phyloP scores from a whole-genome alignment of 495 filamentous ascomycete genomes.

The Choiromyces venosus region DNA sequence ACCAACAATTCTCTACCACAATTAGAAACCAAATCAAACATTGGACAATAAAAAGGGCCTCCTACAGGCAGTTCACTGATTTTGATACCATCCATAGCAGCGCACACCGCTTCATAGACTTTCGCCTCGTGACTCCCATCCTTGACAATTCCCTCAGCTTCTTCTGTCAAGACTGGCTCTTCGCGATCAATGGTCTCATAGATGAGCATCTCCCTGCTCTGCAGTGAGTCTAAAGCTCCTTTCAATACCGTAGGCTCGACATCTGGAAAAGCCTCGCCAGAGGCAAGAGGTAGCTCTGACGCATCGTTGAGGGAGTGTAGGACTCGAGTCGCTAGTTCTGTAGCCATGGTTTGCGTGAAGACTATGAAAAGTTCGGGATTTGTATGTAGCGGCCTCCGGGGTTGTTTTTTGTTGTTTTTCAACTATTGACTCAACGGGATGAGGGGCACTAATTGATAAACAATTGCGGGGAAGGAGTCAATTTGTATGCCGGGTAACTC shows the following conservation, averaged over 20 bases:
- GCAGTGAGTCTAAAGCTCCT: slow-evolving; percentile 77
- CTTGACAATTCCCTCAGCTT: slow-evolving; percentile 68
- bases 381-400: neutral
- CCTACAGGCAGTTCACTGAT: slow-evolving; percentile 64
- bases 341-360: slow-evolving; percentile 46
- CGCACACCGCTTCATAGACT: slow-evolving; percentile 79
- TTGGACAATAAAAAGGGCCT: slow-evolving; percentile 25
- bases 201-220: slow-evolving; percentile 73
- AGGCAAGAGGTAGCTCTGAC: slow-evolving; percentile 60
- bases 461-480: neutral
- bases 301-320: slow-evolving; percentile 60
- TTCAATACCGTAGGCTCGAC: slow-evolving; percentile 68
- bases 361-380: neutral
- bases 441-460: neutral
- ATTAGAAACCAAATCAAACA: slow-evolving; percentile 18
- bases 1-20: slow-evolving; percentile 57
- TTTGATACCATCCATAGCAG: slow-evolving; percentile 70
- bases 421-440: neutral
- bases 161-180: slow-evolving; percentile 67
- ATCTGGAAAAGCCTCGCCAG: slow-evolving; percentile 69
- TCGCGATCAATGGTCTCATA: slow-evolving; percentile 80
- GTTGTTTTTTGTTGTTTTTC: neutral
- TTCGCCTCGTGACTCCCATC: slow-evolving; percentile 92
- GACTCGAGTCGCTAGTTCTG: slow-evolving; percentile 60
- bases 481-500: neutral